Percentiles rank a stretch among this genome's conserved stretches.
Evolutionary conservation across 441 rosid species (phyloP).

Genomic region (Rhodomyrtus psidioides): DNA sequence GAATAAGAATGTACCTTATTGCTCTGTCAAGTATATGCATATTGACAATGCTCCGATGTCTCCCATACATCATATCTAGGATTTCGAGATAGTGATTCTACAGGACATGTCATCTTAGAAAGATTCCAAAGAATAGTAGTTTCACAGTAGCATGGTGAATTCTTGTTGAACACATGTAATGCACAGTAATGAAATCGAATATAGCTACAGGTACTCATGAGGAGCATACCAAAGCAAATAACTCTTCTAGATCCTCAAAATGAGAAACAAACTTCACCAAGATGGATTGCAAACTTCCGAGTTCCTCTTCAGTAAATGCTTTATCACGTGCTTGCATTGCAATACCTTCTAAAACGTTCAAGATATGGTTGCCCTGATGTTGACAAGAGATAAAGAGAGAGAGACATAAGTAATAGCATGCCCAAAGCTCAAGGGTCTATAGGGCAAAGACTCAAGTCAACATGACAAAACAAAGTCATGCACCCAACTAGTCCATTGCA

Average conservation of each 20-base stretch:
- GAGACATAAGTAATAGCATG: background rate
- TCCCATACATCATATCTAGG: constrained; percentile 71
- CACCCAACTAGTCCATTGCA: background rate
- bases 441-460: background rate
- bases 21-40: constrained; percentile 68
- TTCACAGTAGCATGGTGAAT: background rate
- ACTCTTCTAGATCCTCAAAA: constrained; percentile 47
- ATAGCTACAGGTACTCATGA: background rate
- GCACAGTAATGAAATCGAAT: background rate
- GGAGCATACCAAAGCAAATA: constrained; percentile 61
- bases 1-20: constrained; percentile 36
- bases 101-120: constrained; percentile 12
- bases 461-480: background rate
- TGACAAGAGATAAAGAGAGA: constrained; percentile 4
- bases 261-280: constrained; percentile 70
- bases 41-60: constrained; percentile 41
- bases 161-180: background rate
- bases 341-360: constrained; percentile 47
- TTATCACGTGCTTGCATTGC: constrained; percentile 33
- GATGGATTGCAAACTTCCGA: constrained; percentile 64
- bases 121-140: background rate
- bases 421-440: background rate
- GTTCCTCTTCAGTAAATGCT: constrained; percentile 62
- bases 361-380: constrained; percentile 52
- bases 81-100: constrained; percentile 75